phyloP scores from a whole-genome alignment of 2,329 filamentous ascomycete genomes.

The Nemania sp. region DNA sequence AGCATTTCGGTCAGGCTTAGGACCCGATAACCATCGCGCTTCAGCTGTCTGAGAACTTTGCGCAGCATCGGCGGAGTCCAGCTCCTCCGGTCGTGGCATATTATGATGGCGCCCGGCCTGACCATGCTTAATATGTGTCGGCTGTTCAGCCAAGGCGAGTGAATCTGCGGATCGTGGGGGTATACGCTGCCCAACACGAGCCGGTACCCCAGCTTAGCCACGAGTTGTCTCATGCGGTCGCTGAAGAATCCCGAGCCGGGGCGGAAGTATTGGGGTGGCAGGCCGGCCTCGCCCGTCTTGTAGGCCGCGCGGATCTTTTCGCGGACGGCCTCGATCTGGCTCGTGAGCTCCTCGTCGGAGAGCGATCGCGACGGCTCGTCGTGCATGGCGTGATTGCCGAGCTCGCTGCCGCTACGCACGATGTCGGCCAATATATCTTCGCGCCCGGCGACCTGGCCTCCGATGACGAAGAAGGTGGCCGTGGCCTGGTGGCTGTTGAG shows the following conservation, averaged over 20 bases:
- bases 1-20: constrained; percentile 74
- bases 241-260: constrained; percentile 87
- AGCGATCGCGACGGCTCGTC: constrained; percentile 76
- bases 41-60: constrained; percentile 73
- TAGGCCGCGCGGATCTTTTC: constrained; percentile 44
- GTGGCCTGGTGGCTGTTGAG: constrained; percentile 68
- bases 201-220: constrained; percentile 66
- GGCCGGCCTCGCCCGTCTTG: constrained; percentile 39
- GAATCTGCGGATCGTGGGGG: constrained; percentile 88
- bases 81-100: constrained; percentile 82
- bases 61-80: constrained; percentile 84
- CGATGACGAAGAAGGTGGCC: constrained; percentile 90
- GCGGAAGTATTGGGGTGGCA: constrained; percentile 70
- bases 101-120: constrained; percentile 75
- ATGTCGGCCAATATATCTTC: constrained; percentile 61
- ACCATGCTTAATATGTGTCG: constrained; percentile 81
- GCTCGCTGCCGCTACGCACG: constrained; percentile 67
- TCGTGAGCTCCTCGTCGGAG: constrained; percentile 59
- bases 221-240: constrained; percentile 65
- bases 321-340: constrained; percentile 67
- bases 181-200: constrained; percentile 85
- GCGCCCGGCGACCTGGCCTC: constrained; percentile 67
- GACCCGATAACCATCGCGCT: constrained; percentile 69
- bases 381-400: constrained; percentile 88
- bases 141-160: constrained; percentile 70